These are phyloP conservation scores for Orbilia ellipsospora DNA, from an alignment of 2,329 filamentous ascomycete species.

Conservation along the genomic window DNA sequence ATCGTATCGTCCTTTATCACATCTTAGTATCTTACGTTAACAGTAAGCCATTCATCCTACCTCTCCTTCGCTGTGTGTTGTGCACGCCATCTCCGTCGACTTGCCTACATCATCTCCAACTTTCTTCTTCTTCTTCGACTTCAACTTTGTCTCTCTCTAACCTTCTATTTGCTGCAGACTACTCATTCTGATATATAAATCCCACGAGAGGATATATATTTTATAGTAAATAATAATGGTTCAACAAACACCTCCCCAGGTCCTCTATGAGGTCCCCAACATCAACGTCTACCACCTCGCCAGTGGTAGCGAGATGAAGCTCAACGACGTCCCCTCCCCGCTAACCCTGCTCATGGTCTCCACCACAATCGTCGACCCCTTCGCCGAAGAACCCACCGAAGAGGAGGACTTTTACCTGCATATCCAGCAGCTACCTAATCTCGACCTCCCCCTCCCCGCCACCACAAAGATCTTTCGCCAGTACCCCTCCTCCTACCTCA, in stretches of 20 bases:
- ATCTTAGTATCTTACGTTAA: background rate
- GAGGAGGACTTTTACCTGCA: constrained; percentile 98
- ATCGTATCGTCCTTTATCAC: no score
- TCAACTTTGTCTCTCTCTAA: constrained; percentile 1
- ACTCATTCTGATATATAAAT: background rate
- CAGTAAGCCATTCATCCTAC: background rate
- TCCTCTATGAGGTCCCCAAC: constrained; percentile 79
- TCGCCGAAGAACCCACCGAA: constrained; percentile 66
- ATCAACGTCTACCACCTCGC: constrained; percentile 92
- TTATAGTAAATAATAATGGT: constrained; percentile 24
- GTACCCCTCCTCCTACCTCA: constrained; percentile 89
- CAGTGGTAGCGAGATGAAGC: constrained; percentile 82
- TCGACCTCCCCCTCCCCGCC: constrained; percentile 90
- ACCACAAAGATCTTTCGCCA: constrained; percentile 98
- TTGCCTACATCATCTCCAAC: background rate
- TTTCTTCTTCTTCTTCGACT: background rate
- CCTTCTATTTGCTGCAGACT: background rate
- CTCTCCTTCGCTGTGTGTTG: constrained; percentile 5
- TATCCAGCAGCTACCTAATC: constrained; percentile 90
- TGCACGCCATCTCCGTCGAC: background rate
- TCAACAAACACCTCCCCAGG: constrained; percentile 63
- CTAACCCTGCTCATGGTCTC: constrained; percentile 96
- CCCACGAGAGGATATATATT: background rate
- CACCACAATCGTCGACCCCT: constrained; percentile 74
- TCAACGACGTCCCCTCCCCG: constrained; percentile 86